These are phyloP conservation scores for Biancaea sappan DNA, from an alignment of 306 rosid species.

Conservation along the genomic window DNA sequence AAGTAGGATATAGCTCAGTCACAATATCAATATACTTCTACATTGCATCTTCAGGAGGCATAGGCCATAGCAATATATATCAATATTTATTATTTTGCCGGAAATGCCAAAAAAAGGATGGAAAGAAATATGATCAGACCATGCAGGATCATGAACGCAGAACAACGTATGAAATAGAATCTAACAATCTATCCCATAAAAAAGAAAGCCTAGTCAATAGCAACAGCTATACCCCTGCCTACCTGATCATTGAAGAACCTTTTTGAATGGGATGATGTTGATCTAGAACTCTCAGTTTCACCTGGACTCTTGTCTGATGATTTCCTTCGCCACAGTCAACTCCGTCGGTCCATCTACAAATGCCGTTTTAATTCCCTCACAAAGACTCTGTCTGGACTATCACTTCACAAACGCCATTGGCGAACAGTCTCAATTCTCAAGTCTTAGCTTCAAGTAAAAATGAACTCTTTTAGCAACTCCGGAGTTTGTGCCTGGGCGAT, in stretches of 20 bases:
- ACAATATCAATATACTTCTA: no score
- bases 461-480: no score
- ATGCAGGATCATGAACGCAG: background rate
- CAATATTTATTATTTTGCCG: background rate
- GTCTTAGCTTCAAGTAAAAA: slow-evolving; percentile 12
- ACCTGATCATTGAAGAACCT: slow-evolving; percentile 83
- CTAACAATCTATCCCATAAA: slow-evolving; percentile 16
- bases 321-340: slow-evolving; percentile 85
- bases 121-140: slow-evolving; percentile 8
- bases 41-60: slow-evolving; percentile 27
- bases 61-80: no score
- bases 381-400: slow-evolving; percentile 35
- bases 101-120: background rate
- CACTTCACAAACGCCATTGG: slow-evolving; percentile 31
- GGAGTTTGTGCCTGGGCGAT: no score
- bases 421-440: background rate
- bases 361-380: slow-evolving; percentile 38
- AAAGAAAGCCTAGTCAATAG: slow-evolving; percentile 4
- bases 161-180: slow-evolving; percentile 2
- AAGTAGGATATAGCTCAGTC: no score
- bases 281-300: slow-evolving; percentile 80
- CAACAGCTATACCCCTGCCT: slow-evolving; percentile 7
- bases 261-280: slow-evolving; percentile 75
- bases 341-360: slow-evolving; percentile 66
- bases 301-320: slow-evolving; percentile 78